Conservation (phyloP, 1,139 yeast genomes). For the Sugiyamaella sp. region DNA sequence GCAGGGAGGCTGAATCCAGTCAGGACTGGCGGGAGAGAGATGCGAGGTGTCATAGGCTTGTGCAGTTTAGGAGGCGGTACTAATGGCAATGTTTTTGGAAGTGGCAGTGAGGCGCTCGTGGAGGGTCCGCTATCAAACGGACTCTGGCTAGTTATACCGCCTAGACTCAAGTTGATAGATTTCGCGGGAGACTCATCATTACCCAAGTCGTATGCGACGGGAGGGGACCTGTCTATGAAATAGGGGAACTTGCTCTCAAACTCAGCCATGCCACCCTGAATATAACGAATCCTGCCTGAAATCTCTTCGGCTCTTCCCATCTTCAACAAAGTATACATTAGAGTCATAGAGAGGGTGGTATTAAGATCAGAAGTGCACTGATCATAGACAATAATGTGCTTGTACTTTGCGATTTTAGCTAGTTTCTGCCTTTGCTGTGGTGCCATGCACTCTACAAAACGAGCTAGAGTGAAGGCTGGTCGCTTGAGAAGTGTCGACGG, state of each 20-base stretch:
- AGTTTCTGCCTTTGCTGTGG: conserved; percentile 43
- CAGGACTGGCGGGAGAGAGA: conserved; percentile 33
- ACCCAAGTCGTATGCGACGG: conserved; percentile 2
- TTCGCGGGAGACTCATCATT: neutral
- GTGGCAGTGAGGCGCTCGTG: neutral
- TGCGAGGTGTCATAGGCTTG: conserved; percentile 15
- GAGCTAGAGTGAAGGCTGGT: conserved; percentile 57
- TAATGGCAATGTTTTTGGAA: neutral
- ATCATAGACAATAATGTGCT: conserved; percentile 58
- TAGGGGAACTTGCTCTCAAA: conserved; percentile 39
- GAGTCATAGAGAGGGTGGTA: conserved; percentile 41
- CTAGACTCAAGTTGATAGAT: neutral
- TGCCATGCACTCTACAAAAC: conserved; percentile 60
- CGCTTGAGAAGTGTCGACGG: conserved; percentile 80
- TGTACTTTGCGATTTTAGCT: conserved; percentile 31
- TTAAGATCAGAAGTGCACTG: conserved; percentile 43
- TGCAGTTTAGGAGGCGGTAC: conserved; percentile 3
- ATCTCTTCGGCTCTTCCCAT: conserved; percentile 45
- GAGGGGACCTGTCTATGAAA: conserved; percentile 29
- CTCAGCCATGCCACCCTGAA: conserved; percentile 42
- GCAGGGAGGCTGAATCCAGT: conserved; percentile 37
- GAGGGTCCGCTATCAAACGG: conserved; percentile 11
- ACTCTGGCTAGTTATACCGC: neutral
- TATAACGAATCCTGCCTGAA: conserved; percentile 33
- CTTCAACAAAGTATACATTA: conserved; percentile 50